Evolutionary conservation across 83 land plant species (phyloP), one percentile per base, ranked within the genome.

Genomic region (Thuja plicata): DNA sequence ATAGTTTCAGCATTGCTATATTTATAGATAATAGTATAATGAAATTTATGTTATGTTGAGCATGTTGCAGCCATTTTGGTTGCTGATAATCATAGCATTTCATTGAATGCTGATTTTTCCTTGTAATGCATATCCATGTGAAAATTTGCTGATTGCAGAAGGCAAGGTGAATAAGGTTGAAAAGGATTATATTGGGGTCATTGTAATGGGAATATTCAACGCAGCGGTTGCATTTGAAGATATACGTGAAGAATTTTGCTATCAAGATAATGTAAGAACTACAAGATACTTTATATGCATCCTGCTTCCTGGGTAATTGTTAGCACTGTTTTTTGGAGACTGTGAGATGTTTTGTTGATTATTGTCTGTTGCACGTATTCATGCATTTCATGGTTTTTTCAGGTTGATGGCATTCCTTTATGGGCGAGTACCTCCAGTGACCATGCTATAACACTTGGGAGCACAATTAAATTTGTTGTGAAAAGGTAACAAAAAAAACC

Each of bases 101-200:
- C 57, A 74, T 74, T 86, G 27, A 55, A 19, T 55, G 73, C 48
- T 55, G 21, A 55, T 55, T 13, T 35, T 24, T 86, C 43, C 9
- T 55, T 86, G 89, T 38, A 62, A 57, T 76, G 30, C 6, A 34
- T 30, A 32, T 32, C 5, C 17, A 12, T 74, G 78, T 12, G 48
- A 48, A 41, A 55, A 40, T 52, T 89, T 87, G 89, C 32, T 45
- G 41, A 82, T 32, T 71, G 55, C 87, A 91, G 92, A 91, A 86
- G 92, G 92, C 27, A 89, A 91, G 73, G 92, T 91, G 34, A 91
- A 91, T 32, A 91, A 91, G 48, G 78, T 91, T 52, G 92, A 89
- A 84, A 90, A 91, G 88, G 92, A 91, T 45, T 91, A 91, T 76
- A 91, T 91, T 89, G 92, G 92, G 38, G 89, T 91, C 32, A 54